Percentiles rank a stretch among this genome's conserved stretches.
Conservation (phyloP, 2,329 filamentous ascomycete species). For the Microsporum canis region DNA sequence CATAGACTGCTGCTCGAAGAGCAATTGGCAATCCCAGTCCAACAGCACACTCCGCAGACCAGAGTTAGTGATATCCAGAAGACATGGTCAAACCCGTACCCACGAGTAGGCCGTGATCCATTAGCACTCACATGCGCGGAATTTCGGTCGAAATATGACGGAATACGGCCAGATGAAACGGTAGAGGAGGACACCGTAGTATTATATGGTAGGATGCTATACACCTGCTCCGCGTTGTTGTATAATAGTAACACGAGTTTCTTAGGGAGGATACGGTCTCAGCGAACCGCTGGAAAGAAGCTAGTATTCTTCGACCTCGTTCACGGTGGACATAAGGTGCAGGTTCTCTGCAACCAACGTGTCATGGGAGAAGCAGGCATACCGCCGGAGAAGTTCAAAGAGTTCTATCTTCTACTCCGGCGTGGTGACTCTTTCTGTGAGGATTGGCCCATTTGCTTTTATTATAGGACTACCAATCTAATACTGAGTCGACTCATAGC, state of each 20-base stretch:
- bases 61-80: slow-evolving; percentile 30
- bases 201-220: slow-evolving; percentile 32
- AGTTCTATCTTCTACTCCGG: slow-evolving; percentile 55
- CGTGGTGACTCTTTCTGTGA: slow-evolving; percentile 76
- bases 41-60: not conserved
- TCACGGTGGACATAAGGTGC: slow-evolving; percentile 59
- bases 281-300: slow-evolving; percentile 61
- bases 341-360: slow-evolving; percentile 62
- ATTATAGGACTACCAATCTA: slow-evolving; percentile 8
- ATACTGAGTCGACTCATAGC: slow-evolving; percentile 36
- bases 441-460: slow-evolving; percentile 25
- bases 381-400: slow-evolving; percentile 40
- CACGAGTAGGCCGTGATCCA: slow-evolving; percentile 24
- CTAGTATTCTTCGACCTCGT: slow-evolving; percentile 75
- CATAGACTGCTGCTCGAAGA: not conserved
- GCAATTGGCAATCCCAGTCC: not conserved
- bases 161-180: slow-evolving; percentile 30
- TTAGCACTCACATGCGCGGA: slow-evolving; percentile 26
- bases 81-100: slow-evolving; percentile 29
- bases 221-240: not conserved
- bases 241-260: slow-evolving; percentile 29
- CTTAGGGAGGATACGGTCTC: slow-evolving; percentile 61
- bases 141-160: slow-evolving; percentile 29
- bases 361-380: slow-evolving; percentile 28
- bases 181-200: slow-evolving; percentile 30